These are phyloP conservation scores for Schizophyllum amplum DNA, from an alignment of 1,284 basidiomycete species.

Conservation along the genomic window DNA sequence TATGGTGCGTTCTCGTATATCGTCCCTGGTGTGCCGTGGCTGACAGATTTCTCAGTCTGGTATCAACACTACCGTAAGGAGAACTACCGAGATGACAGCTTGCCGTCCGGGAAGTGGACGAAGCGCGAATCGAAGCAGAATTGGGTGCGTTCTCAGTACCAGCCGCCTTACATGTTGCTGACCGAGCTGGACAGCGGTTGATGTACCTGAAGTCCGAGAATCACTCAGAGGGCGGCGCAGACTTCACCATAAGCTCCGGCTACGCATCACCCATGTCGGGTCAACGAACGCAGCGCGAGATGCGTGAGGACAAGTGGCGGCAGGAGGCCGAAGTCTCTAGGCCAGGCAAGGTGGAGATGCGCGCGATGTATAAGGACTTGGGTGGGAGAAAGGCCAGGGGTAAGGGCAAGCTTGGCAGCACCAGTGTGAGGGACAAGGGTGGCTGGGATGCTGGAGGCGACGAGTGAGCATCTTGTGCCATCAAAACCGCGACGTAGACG, in stretches of 20 bases:
- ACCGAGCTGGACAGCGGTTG: slow-evolving; percentile 38
- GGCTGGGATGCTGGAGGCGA: slow-evolving; percentile 48
- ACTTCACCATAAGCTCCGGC: slow-evolving; percentile 34
- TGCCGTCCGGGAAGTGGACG: slow-evolving; percentile 81
- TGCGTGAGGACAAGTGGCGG: slow-evolving; percentile 69
- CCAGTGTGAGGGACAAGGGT: slow-evolving; percentile 51
- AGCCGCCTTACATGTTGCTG: neutral
- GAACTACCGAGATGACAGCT: slow-evolving; percentile 66
- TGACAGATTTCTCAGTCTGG: slow-evolving; percentile 55
- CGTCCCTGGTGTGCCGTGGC: slow-evolving; percentile 3
- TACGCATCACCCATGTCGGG: slow-evolving; percentile 53
- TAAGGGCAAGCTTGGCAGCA: slow-evolving; percentile 55
- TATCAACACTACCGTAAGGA: slow-evolving; percentile 81
- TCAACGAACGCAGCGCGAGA: slow-evolving; percentile 69
- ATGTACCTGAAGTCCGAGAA: slow-evolving; percentile 41
- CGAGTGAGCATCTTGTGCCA: neutral
- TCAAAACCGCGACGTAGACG: too few species aligned
- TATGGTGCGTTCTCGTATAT: slow-evolving; percentile 51
- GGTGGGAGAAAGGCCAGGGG: slow-evolving; percentile 75
- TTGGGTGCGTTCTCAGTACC: slow-evolving; percentile 45
- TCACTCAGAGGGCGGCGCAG: slow-evolving; percentile 27
- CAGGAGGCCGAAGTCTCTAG: slow-evolving; percentile 42
- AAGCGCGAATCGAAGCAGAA: slow-evolving; percentile 79
- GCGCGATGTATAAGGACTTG: slow-evolving; percentile 83
- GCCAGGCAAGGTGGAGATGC: slow-evolving; percentile 75